phyloP scores from a whole-genome alignment of 106 monocot species.

The Dendrobium chrysotoxum region DNA sequence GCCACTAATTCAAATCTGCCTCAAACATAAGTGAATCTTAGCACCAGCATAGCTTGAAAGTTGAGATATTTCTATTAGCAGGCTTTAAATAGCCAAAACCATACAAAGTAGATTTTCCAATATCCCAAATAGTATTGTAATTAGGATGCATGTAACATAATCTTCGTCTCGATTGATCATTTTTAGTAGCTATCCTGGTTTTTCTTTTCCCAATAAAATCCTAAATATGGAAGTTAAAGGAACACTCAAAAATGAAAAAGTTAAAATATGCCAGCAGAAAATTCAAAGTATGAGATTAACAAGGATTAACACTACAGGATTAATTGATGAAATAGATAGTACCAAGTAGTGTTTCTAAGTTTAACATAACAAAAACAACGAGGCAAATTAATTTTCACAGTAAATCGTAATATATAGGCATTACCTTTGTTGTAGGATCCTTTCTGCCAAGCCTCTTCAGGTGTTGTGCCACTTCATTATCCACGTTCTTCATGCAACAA shows the following conservation, averaged over 20 bases:
- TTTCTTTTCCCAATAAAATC: background rate
- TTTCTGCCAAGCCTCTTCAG: slow-evolving; percentile 88
- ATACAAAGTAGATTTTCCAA: background rate
- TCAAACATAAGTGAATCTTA: background rate
- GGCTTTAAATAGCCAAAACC: background rate
- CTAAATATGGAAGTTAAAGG: background rate
- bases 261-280: background rate
- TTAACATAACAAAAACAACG: background rate
- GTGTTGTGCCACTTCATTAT: slow-evolving; percentile 73
- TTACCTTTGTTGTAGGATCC: slow-evolving; percentile 92
- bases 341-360: background rate
- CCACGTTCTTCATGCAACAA: slow-evolving; percentile 45
- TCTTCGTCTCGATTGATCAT: background rate
- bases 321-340: background rate
- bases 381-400: background rate
- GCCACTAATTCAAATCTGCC: background rate
- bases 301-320: background rate
- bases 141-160: background rate
- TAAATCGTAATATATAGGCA: background rate
- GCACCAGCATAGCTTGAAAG: background rate
- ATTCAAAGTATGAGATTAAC: background rate
- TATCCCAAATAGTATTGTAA: background rate
- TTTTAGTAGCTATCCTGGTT: background rate
- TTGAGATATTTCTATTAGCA: too few relatives aligned
- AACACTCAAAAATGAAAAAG: background rate